phyloP scores from a whole-genome alignment of 2,329 filamentous ascomycete genomes.

The Pseudogymnoascus sp. region DNA sequence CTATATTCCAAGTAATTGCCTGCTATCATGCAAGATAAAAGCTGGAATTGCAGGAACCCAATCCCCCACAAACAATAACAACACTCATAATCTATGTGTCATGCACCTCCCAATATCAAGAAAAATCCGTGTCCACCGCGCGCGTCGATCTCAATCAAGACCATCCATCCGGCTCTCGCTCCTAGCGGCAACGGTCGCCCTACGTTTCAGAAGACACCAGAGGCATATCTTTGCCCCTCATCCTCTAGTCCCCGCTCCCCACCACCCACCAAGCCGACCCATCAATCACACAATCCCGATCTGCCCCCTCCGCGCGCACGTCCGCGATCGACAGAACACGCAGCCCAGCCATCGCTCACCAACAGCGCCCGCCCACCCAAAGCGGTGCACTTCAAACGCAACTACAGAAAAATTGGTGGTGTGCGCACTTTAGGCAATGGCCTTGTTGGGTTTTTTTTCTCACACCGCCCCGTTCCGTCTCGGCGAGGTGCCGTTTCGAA shows the following conservation, averaged over 20 bases:
- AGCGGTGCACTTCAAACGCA: not conserved
- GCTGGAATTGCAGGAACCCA: not conserved
- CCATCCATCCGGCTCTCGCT: not conserved
- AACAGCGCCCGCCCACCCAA: not conserved
- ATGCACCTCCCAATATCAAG: not conserved
- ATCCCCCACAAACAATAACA: not conserved
- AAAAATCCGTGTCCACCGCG: not conserved
- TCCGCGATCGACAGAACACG: not conserved
- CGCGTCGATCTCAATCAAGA: not conserved
- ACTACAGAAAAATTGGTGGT: no score
- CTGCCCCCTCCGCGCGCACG: not conserved
- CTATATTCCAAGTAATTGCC: not conserved
- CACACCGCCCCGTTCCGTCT: not conserved
- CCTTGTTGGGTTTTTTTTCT: not conserved
- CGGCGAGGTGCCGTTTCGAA: not conserved
- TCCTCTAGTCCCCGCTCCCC: not conserved
- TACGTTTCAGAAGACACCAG: not conserved
- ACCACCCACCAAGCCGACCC: not conserved
- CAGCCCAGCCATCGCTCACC: not conserved
- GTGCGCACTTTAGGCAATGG: no score
- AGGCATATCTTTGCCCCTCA: not conserved
- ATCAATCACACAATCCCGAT: not conserved
- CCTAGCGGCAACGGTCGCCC: not conserved
- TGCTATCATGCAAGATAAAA: not conserved
- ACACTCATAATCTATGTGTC: not conserved